Conservation (phyloP, 495 filamentous ascomycete species). For the Haplographium delicatum region DNA sequence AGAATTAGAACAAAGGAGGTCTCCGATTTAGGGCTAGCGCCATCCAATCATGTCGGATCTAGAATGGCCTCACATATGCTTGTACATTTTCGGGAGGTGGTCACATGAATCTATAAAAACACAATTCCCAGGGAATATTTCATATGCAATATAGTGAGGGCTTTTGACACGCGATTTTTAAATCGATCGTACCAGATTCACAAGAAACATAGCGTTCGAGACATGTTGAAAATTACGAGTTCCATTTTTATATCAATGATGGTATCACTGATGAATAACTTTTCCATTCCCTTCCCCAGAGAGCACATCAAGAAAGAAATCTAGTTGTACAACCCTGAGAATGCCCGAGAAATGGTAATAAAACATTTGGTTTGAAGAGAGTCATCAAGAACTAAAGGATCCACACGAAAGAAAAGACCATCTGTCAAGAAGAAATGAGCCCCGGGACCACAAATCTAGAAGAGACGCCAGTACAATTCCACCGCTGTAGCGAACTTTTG, state of each 20-base stretch:
- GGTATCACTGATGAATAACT: constrained; percentile 27
- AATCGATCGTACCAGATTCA: too few species aligned
- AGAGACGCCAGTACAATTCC: constrained; percentile 21
- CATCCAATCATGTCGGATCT: background rate
- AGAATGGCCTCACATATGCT: background rate
- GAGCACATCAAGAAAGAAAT: constrained; percentile 27
- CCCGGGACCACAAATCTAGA: constrained; percentile 15
- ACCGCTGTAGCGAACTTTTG: constrained; percentile 11
- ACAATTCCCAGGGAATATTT: background rate
- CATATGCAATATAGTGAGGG: too few species aligned
- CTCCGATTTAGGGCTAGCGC: background rate
- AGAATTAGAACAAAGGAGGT: constrained; percentile 8
- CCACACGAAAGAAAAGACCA: constrained; percentile 26
- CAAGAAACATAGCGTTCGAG: too few species aligned
- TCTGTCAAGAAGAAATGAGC: constrained; percentile 25
- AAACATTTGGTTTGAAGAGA: constrained; percentile 32
- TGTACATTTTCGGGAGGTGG: background rate
- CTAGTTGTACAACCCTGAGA: constrained; percentile 32
- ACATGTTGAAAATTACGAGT: too few species aligned
- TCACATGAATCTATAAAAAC: background rate
- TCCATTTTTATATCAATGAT: constrained; percentile 10
- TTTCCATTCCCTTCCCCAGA: constrained; percentile 32
- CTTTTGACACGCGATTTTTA: too few species aligned
- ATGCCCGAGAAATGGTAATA: constrained; percentile 34
- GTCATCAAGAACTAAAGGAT: constrained; percentile 27